Conservation (phyloP, 164 flowering plant species). For the Warburgia ugandensis region DNA sequence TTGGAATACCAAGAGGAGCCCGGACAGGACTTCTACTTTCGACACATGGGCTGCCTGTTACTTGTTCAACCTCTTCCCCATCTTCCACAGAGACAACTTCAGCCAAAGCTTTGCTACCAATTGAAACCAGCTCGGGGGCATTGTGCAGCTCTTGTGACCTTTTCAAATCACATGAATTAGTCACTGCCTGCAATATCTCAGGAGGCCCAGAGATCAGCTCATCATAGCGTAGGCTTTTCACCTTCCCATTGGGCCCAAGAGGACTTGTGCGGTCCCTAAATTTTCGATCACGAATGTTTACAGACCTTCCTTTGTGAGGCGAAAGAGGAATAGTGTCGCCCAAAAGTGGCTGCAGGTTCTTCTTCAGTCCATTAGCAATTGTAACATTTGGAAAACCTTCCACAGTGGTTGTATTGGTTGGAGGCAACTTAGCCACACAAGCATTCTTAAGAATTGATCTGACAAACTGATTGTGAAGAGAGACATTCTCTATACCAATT, state of each 20-base stretch:
- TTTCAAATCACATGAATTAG: conserved; percentile 6
- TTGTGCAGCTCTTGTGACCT: conserved; percentile 55
- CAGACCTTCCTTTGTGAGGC: conserved; percentile 55
- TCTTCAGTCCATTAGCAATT: conserved; percentile 30
- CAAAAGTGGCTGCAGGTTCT: conserved; percentile 35
- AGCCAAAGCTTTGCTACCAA: conserved; percentile 56
- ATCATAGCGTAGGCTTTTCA: conserved; percentile 22
- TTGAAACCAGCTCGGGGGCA: conserved; percentile 53
- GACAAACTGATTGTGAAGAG: conserved; percentile 65
- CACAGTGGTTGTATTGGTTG: conserved; percentile 25
- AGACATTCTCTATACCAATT: conserved; percentile 68
- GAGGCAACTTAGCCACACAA: conserved; percentile 44
- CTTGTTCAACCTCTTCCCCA: conserved; percentile 91
- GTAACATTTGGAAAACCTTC: conserved; percentile 23
- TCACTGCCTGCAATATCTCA: conserved; percentile 3
- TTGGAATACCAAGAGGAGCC: conserved; percentile 76
- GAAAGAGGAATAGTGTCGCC: conserved; percentile 50
- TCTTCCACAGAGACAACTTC: conserved; percentile 79
- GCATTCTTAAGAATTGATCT: conserved; percentile 59
- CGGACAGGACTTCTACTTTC: conserved; percentile 73
- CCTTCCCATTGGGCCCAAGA: conserved; percentile 49
- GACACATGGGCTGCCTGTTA: conserved; percentile 52
- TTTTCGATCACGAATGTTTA: conserved; percentile 35
- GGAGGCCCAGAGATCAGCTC: conserved; percentile 15
- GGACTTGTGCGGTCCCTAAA: conserved; percentile 52